Evolutionary conservation across 495 filamentous ascomycete genomes (phyloP).

Genomic region (Aspergillus cavernicola): DNA sequence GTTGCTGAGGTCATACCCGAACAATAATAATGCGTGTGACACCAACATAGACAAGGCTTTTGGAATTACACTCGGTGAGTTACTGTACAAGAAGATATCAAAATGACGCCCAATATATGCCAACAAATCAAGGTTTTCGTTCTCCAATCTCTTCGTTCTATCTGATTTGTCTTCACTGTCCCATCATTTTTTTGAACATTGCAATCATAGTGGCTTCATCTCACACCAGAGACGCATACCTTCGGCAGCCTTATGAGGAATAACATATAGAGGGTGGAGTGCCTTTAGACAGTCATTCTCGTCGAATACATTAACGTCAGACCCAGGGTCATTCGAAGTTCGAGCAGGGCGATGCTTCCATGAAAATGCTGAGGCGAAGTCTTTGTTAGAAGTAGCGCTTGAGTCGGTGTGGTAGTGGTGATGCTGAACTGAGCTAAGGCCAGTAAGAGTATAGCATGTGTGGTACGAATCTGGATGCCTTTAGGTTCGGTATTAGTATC

Average conservation of each 20-base stretch:
- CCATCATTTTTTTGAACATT: too few relatives aligned
- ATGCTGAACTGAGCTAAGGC: conserved; percentile 78
- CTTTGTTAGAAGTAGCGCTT: conserved; percentile 28
- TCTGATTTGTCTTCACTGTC: background rate
- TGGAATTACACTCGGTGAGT: background rate
- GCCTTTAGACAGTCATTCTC: conserved; percentile 44
- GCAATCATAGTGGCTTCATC: conserved; percentile 22
- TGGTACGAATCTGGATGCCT: conserved; percentile 87
- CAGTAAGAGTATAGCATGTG: conserved; percentile 83
- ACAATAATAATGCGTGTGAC: background rate
- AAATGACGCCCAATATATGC: background rate
- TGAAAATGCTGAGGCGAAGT: conserved; percentile 54
- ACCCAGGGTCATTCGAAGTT: conserved; percentile 43
- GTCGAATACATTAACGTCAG: conserved; percentile 39
- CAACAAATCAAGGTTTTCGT: background rate
- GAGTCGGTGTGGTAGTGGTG: conserved; percentile 58
- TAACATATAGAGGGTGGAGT: conserved; percentile 82
- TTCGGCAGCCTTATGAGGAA: conserved; percentile 67
- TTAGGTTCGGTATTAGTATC: background rate
- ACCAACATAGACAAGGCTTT: background rate
- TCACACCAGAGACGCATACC: conserved; percentile 61
- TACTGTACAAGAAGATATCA: background rate
- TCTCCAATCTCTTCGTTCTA: background rate
- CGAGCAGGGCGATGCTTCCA: conserved; percentile 57
- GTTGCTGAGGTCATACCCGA: conserved; percentile 7